Conservation (phyloP, 768 basidiomycete species). For the Pisolithus sp. region DNA sequence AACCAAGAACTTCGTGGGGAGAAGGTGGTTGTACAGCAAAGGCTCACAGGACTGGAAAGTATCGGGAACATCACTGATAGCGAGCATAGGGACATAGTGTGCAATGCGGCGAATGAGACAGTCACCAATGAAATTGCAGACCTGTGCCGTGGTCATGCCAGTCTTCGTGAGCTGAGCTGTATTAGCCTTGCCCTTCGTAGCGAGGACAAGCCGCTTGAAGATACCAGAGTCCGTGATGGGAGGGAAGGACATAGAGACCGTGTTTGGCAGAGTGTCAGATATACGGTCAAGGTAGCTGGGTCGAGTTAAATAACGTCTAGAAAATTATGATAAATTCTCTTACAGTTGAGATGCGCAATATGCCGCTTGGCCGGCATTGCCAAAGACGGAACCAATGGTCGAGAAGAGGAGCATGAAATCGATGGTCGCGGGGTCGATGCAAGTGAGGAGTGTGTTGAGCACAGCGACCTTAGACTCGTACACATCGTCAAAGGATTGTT, state of each 20-base stretch:
- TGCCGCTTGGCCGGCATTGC: slow-evolving; percentile 22
- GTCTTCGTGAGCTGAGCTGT: slow-evolving; percentile 25
- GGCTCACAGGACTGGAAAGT: slow-evolving; percentile 23
- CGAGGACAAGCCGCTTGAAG: slow-evolving; percentile 26
- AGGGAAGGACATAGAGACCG: slow-evolving; percentile 29
- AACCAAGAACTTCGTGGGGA: slow-evolving; percentile 18
- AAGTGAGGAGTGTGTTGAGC: slow-evolving; percentile 12
- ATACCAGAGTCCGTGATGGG: slow-evolving; percentile 31
- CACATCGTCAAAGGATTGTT: slow-evolving; percentile 22
- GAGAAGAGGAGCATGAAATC: slow-evolving; percentile 31
- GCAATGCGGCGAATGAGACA: slow-evolving; percentile 23
- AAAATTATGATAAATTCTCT: not conserved
- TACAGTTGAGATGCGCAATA: slow-evolving; percentile 17
- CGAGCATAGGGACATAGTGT: slow-evolving; percentile 26
- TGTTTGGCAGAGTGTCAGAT: slow-evolving; percentile 24
- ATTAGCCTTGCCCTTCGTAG: slow-evolving; percentile 23
- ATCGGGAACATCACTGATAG: slow-evolving; percentile 18
- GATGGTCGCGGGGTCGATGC: slow-evolving; percentile 12
- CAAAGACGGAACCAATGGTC: slow-evolving; percentile 29
- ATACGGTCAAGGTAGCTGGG: slow-evolving; percentile 28
- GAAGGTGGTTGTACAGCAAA: slow-evolving; percentile 20
- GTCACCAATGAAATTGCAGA: slow-evolving; percentile 28
- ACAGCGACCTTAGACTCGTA: slow-evolving; percentile 17
- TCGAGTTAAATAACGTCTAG: not conserved
- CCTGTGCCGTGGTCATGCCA: slow-evolving; percentile 27